These are phyloP conservation scores for Solanum aculeatissimum DNA, from an alignment of 305 asterid genomes.

Conservation along the genomic window DNA sequence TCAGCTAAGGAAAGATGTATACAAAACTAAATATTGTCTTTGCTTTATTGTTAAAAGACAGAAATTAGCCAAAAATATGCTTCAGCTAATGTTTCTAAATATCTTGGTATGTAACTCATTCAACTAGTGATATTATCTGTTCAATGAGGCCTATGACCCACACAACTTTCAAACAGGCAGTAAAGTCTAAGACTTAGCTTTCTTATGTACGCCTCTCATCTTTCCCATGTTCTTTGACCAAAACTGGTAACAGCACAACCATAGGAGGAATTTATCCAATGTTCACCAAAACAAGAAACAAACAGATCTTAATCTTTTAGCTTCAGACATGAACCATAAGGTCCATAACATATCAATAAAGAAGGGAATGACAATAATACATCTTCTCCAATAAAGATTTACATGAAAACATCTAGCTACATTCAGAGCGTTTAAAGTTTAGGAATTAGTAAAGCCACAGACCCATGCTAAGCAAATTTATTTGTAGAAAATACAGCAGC, in stretches of 20 bases:
- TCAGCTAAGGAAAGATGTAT: slow-evolving; percentile 12
- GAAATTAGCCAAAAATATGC: slow-evolving; percentile 20
- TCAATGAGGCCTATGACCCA: background rate
- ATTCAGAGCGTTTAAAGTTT: background rate
- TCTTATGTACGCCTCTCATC: no score
- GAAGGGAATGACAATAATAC: background rate
- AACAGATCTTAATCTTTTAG: background rate
- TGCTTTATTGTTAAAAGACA: slow-evolving; percentile 27
- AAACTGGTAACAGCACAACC: no score
- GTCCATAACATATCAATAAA: background rate
- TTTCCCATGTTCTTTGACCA: no score
- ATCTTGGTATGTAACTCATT: slow-evolving; percentile 10
- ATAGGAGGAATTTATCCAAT: background rate
- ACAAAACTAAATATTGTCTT: slow-evolving; percentile 19
- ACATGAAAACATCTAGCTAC: background rate
- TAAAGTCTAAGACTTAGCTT: no score
- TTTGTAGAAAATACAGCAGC: background rate
- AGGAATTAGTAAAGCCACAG: background rate
- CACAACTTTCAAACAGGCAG: background rate
- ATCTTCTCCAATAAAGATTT: background rate
- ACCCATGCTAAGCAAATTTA: background rate
- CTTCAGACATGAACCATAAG: background rate
- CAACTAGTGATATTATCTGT: background rate
- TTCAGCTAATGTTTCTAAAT: slow-evolving; percentile 7
- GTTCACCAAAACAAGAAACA: background rate